Base-by-base conservation (phyloP, 805 yeast genomes). In the Zygoascus flipseniorum region DNA sequence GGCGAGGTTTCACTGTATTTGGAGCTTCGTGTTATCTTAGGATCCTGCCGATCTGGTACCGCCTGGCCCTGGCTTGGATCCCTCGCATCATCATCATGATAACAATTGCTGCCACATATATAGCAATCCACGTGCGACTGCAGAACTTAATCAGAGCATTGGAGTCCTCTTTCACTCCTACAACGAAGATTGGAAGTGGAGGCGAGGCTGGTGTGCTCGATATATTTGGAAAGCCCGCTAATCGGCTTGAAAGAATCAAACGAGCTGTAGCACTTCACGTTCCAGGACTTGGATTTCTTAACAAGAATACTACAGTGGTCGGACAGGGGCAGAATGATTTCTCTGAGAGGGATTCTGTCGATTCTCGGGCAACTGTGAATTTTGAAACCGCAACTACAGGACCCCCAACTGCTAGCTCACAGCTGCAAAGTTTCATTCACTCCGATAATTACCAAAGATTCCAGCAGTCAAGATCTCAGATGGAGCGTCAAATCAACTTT, bases 21-120 rank as follows among this genome's bases (percentile, higher is more conserved):
- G 80, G 87, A 23, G 78, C 84, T 53, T 84, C 87, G 87, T 85
- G 95, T 64, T 88, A 84, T 65, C 71, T 89, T 50, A 86, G 95
- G 0, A 78, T 78, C 46, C 56, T 67, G 1, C 93, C 95, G 0
- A 63, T 75, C 13, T 88, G 93, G 93, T 83, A 81, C 64, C 72
- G 87, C 51, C 64, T 85, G 45, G 88, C 72, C 1, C 69, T 89
- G 48, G 78, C 89, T 58, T 89, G 95, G 96, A 82, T 80, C 0
- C 89, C 95, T 10, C 73, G 97, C 48, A 86, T 80, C 64, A 66
- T 77, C 51, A 78, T 89, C 50, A 77, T 86, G 56, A 62, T 84
- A 10, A 63, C 75, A 23, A 85, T 90, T 57, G 62, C 85, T 42
- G 64, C 73, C 2, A 78, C 86, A 47, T 89, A 89, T 66, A 69